Conservation (phyloP, 1,284 basidiomycete genomes). For the Thecaphora thlaspeos region DNA sequence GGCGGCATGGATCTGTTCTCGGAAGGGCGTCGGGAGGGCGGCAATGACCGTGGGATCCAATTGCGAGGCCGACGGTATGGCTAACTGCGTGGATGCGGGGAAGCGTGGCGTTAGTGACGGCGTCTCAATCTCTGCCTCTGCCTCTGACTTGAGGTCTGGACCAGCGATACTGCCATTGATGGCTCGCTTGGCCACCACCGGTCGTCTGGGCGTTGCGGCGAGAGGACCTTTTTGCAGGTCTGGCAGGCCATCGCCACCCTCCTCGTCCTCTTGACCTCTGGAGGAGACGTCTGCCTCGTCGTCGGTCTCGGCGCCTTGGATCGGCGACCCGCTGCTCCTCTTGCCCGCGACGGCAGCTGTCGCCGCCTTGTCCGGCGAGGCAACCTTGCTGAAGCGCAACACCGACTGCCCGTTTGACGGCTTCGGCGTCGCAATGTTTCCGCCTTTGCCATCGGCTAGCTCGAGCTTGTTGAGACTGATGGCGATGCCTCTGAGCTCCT, state of each 20-base stretch:
- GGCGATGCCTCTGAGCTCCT: conserved; percentile 86
- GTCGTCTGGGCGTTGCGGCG: conserved; percentile 20
- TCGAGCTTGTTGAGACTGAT: conserved; percentile 87
- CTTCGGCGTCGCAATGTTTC: conserved; percentile 10
- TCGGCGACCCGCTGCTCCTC: no score
- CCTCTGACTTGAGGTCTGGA: no score
- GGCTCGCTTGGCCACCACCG: neutral
- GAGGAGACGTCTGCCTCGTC: neutral
- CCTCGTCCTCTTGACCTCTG: conserved; percentile 9
- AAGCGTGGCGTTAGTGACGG: neutral
- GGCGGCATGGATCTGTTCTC: conserved; percentile 26
- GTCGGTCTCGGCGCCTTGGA: neutral
- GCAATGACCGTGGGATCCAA: conserved; percentile 38
- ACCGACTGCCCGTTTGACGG: conserved; percentile 20
- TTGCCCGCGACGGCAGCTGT: neutral
- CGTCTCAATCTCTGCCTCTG: neutral
- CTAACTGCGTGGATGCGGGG: conserved; percentile 28
- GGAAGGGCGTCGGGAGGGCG: conserved; percentile 37
- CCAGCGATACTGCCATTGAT: no score
- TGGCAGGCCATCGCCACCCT: conserved; percentile 13
- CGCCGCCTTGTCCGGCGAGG: neutral
- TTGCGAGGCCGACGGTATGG: conserved; percentile 45
- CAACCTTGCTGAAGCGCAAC: conserved; percentile 12
- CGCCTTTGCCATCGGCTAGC: conserved; percentile 29
- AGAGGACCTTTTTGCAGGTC: conserved; percentile 19